Evolutionary conservation across 495 filamentous ascomycete genomes (phyloP).

Genomic region (Hypomontagnella submonticulosa): DNA sequence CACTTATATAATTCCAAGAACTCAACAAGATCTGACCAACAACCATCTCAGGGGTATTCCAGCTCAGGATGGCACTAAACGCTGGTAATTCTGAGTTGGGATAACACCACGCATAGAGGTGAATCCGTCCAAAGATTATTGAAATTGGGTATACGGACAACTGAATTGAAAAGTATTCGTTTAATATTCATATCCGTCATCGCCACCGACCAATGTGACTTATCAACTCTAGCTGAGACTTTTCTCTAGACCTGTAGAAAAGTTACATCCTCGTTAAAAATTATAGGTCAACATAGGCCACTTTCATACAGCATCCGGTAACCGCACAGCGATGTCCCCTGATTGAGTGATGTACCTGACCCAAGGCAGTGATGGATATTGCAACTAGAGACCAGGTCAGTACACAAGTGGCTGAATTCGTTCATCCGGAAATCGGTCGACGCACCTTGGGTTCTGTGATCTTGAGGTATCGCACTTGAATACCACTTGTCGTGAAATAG

Average conservation of each 20-base stretch:
- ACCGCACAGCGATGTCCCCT: constrained; percentile 91
- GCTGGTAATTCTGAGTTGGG: too few species aligned
- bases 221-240: constrained; percentile 38
- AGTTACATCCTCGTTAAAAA: constrained; percentile 36
- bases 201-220: constrained; percentile 31
- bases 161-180: constrained; percentile 20
- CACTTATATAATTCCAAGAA: too few species aligned
- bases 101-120: neutral
- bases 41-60: constrained; percentile 5
- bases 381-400: constrained; percentile 67
- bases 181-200: constrained; percentile 37
- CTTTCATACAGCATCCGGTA: constrained; percentile 83
- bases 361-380: constrained; percentile 99
- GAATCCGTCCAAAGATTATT: constrained; percentile 3
- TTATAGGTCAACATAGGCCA: constrained; percentile 28
- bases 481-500: constrained; percentile 98
- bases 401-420: constrained; percentile 14
- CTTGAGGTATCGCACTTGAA: constrained; percentile 98
- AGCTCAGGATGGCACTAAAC: too few species aligned
- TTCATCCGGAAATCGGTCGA: constrained; percentile 24
- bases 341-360: constrained; percentile 98
- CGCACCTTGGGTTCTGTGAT: constrained; percentile 99
- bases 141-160: constrained; percentile 12
- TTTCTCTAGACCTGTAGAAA: constrained; percentile 43
- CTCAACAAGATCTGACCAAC: neutral